Percentiles rank a stretch among this genome's conserved stretches.
Evolutionary conservation across 805 yeast genomes (phyloP).

Genomic region (Millerozyma acaciae): DNA sequence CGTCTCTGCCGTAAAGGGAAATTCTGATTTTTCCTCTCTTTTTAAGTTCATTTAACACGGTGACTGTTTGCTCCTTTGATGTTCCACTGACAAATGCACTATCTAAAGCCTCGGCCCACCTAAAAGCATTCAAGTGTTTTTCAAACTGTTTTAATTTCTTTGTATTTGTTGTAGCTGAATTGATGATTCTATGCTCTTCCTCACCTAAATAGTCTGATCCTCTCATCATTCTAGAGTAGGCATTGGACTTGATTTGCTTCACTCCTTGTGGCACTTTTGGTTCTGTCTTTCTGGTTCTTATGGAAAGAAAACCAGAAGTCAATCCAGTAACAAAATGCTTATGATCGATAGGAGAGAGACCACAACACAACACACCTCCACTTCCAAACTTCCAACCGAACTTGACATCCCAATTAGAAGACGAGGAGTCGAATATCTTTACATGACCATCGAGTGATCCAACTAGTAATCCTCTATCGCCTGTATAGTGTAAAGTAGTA

Average conservation of each 20-base stretch:
- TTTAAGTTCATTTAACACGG: slow-evolving; percentile 82
- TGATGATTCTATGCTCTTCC: slow-evolving; percentile 68
- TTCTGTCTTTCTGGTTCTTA: slow-evolving; percentile 79
- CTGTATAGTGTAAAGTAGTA: slow-evolving; percentile 73
- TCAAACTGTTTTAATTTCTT: slow-evolving; percentile 81
- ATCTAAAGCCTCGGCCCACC: slow-evolving; percentile 92
- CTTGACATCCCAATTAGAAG: slow-evolving; percentile 76
- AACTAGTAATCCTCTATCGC: slow-evolving; percentile 77
- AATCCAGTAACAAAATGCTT: slow-evolving; percentile 92
- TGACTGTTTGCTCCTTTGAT: slow-evolving; percentile 73
- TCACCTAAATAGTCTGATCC: slow-evolving; percentile 92
- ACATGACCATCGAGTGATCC: slow-evolving; percentile 98
- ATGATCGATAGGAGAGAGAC: slow-evolving; percentile 73
- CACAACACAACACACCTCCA: slow-evolving; percentile 86
- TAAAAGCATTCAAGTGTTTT: slow-evolving; percentile 76
- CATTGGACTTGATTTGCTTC: slow-evolving; percentile 50
- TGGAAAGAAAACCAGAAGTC: slow-evolving; percentile 81
- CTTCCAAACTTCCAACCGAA: slow-evolving; percentile 95
- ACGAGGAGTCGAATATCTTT: slow-evolving; percentile 79
- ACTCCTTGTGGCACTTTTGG: slow-evolving; percentile 51
- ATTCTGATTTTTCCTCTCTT: slow-evolving; percentile 84
- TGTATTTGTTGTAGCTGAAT: slow-evolving; percentile 46
- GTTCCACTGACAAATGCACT: slow-evolving; percentile 77
- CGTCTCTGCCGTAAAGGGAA: slow-evolving; percentile 81
- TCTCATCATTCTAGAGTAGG: slow-evolving; percentile 77